Evolutionary conservation across 2,329 filamentous ascomycete species (phyloP).

Genomic region (Fusarium caatingaense): DNA sequence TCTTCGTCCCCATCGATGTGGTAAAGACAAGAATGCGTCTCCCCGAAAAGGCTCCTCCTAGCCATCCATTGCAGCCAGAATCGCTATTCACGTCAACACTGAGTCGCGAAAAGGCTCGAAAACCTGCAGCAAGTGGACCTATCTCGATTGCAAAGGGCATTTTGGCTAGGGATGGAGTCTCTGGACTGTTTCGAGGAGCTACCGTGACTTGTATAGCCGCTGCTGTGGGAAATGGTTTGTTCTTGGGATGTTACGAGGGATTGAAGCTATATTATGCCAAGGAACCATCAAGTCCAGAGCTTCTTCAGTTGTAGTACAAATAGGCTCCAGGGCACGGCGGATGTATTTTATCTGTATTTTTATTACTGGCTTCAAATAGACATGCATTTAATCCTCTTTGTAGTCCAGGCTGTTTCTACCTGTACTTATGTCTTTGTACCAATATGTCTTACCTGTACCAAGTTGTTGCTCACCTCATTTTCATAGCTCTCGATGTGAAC

Average conservation of each 20-base stretch:
- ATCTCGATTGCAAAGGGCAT: conserved; percentile 25
- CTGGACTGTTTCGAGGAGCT: conserved; percentile 25
- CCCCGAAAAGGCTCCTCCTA: background rate
- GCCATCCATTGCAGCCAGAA: conserved; percentile 14
- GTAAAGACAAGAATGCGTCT: conserved; percentile 33
- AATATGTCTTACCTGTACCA: too few species aligned
- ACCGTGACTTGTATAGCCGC: conserved; percentile 29
- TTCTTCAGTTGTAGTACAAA: background rate
- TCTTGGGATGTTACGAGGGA: conserved; percentile 32
- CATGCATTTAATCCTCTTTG: too few species aligned
- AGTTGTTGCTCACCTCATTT: too few species aligned
- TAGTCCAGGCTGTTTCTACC: too few species aligned
- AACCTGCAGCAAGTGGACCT: background rate
- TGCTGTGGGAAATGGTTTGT: conserved; percentile 22
- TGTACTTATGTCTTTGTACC: too few species aligned
- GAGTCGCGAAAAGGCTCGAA: conserved; percentile 11
- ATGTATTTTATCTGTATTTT: background rate
- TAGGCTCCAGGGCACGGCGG: background rate
- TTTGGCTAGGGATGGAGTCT: conserved; percentile 12
- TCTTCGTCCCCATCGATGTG: conserved; percentile 25
- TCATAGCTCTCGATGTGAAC: too few species aligned
- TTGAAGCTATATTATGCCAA: conserved; percentile 15
- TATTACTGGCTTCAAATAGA: too few species aligned
- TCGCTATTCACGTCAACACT: conserved; percentile 1
- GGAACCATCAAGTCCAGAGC: background rate